Conservation (phyloP, 208 protist genomes). For the Leishmania braziliensis region DNA sequence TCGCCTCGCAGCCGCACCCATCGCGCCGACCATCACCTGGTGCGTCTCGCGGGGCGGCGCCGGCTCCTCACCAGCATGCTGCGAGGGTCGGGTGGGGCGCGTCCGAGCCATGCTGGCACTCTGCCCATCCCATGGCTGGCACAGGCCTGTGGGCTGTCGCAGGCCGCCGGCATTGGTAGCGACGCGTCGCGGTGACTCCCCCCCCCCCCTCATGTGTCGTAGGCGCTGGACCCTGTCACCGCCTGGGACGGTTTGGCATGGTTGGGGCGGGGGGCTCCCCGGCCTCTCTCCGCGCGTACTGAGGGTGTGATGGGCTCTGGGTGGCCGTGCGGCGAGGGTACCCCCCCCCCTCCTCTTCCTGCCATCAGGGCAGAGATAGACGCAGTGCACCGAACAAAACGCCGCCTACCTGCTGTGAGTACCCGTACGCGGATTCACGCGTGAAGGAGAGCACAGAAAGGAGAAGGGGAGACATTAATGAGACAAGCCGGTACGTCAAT, state of each 20-base stretch:
- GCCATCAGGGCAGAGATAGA: background rate
- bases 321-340: no score
- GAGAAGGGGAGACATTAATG: background rate
- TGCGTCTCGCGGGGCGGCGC: background rate
- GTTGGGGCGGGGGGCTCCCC: background rate
- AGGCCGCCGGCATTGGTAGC: background rate
- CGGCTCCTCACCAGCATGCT: no score
- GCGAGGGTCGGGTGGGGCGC: no score
- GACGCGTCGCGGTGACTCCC: no score
- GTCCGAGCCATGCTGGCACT: no score
- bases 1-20: background rate
- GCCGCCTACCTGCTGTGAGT: background rate
- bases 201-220: no score
- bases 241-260: background rate
- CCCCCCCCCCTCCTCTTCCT: background rate
- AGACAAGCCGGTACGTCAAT: no score
- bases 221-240: background rate
- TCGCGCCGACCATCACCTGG: background rate
- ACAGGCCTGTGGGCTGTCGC: background rate
- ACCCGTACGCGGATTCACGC: background rate
- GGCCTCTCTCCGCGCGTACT: background rate
- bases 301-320: background rate
- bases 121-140: no score
- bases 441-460: background rate
- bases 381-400: no score